phyloP scores from a whole-genome alignment of 345 rosid genomes.

The Linum tenue region DNA sequence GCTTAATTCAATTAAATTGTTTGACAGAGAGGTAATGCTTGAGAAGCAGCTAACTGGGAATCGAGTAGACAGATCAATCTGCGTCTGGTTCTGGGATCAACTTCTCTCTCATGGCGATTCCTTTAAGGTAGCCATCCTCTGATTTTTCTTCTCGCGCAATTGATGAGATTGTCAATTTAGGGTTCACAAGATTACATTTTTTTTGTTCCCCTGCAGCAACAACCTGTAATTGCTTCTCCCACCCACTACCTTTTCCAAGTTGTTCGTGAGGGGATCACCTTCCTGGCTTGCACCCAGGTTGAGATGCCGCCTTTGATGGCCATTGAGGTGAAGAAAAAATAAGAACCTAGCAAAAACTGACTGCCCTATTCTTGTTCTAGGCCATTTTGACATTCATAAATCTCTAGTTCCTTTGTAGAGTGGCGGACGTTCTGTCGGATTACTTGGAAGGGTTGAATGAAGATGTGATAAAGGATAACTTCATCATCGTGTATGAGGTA shows the following conservation, averaged over 20 bases:
- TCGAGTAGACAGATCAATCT: slow-evolving; percentile 84
- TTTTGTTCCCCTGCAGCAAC: slow-evolving; percentile 31
- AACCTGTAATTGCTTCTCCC: slow-evolving; percentile 87
- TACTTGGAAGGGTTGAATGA: slow-evolving; percentile 95
- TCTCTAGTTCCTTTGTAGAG: slow-evolving; percentile 83
- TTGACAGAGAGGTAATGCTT: slow-evolving; percentile 75
- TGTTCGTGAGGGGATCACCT: slow-evolving; percentile 77
- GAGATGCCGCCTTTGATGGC: slow-evolving; percentile 98
- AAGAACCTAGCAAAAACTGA: slow-evolving; percentile 3
- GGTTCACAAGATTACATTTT: not conserved
- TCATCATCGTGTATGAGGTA: slow-evolving; percentile 93
- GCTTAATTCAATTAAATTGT: slow-evolving; percentile 1
- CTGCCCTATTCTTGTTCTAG: slow-evolving; percentile 16
- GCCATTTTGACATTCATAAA: no score
- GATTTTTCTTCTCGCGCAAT: not conserved
- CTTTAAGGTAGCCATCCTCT: slow-evolving; percentile 41
- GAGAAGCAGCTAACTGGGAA: slow-evolving; percentile 98
- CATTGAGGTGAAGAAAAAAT: slow-evolving; percentile 52
- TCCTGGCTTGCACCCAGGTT: slow-evolving; percentile 90
- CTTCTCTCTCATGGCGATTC: slow-evolving; percentile 58
- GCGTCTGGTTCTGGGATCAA: slow-evolving; percentile 95
- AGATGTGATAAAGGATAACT: slow-evolving; percentile 90
- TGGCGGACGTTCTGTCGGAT: slow-evolving; percentile 69
- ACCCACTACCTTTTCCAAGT: slow-evolving; percentile 90
- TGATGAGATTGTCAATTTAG: no score